Base-by-base conservation (phyloP, 1,284 basidiomycete species). In the Sphagnurus paluster region DNA sequence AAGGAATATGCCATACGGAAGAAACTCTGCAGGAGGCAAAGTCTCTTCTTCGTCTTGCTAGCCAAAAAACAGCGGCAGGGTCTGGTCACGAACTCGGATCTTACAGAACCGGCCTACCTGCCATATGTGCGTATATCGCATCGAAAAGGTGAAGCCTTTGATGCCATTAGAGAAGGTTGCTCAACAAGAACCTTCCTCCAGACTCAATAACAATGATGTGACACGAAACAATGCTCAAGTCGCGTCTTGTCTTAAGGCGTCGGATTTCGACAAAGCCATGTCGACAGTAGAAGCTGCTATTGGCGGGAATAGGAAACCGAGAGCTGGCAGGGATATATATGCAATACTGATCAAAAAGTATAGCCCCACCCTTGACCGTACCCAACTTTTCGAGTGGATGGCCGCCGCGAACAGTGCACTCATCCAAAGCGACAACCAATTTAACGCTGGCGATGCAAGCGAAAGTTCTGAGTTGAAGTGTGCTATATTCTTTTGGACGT, bases 81-180 rank as follows among this genome's bases (percentile, higher is more conserved):
- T 66, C 67, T 30, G 67, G 67, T 21, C 55, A 54, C 46, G 57
- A 62, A 21, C 39, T 66, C 9, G 55, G 62, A 6, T 44, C 56
- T 16, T 50, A 57, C 21, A 53, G 52, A 1, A 54, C 55, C 3
- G 67, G 63, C 20, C 37, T 68, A 38, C 56, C 67, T 38, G 67
- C 67, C 8, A 62, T 62, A 11, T 67, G 65, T 32, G 58, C 63
- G 11, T 53, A 62, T 17, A 55, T 69, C 25, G 66, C 67, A 24
- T 64, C 61, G 10, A 56, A 62, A 52, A 57, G 52, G 66, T 66
- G 42, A 32, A 50, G 19, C 5, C 23, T 23, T 7, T n/a, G n/a
- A n/a, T 19, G n/a, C n/a, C n/a, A 29, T 21, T 4, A 36, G 6
- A 10, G 33, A 20, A 40, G 19, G 25, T 16, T 21, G n/a, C n/a